Conservation (phyloP, 768 basidiomycete species). For the Zangia roseola region DNA sequence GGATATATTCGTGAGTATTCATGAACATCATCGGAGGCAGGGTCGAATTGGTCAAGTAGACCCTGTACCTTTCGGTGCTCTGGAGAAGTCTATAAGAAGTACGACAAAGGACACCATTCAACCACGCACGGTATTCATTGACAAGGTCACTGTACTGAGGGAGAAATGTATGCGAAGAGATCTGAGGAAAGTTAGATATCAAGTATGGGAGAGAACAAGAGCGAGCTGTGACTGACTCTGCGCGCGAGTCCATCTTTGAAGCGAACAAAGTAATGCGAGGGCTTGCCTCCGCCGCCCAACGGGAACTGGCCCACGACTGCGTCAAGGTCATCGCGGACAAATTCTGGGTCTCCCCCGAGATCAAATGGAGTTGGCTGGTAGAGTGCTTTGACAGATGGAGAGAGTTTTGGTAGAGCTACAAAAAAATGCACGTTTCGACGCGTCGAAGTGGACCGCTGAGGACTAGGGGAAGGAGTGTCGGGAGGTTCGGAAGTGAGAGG, state of each 20-base stretch:
- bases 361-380: constrained; percentile 40
- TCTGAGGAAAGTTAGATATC: constrained; percentile 34
- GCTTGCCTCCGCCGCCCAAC: constrained; percentile 24
- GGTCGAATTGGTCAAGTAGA: constrained; percentile 54
- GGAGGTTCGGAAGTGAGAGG: constrained; percentile 16
- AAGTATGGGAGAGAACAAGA: neutral
- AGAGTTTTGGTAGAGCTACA: constrained; percentile 39
- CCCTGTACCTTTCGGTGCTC: constrained; percentile 46
- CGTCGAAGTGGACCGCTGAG: constrained; percentile 7
- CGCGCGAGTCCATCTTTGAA: constrained; percentile 55
- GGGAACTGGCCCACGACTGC: constrained; percentile 61
- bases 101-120: neutral
- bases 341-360: constrained; percentile 35
- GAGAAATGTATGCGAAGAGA: constrained; percentile 39
- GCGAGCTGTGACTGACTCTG: constrained; percentile 42
- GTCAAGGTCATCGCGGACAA: constrained; percentile 32
- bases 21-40: constrained; percentile 52
- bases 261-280: constrained; percentile 61
- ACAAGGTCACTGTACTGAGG: constrained; percentile 45
- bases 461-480: constrained; percentile 4
- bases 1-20: constrained; percentile 53
- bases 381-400: constrained; percentile 36
- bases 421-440: constrained; percentile 26
- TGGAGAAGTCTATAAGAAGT: constrained; percentile 27
- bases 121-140: constrained; percentile 52